Evolutionary conservation across 495 filamentous ascomycete species (phyloP).

Genomic region (Talaromyces stipitatus): DNA sequence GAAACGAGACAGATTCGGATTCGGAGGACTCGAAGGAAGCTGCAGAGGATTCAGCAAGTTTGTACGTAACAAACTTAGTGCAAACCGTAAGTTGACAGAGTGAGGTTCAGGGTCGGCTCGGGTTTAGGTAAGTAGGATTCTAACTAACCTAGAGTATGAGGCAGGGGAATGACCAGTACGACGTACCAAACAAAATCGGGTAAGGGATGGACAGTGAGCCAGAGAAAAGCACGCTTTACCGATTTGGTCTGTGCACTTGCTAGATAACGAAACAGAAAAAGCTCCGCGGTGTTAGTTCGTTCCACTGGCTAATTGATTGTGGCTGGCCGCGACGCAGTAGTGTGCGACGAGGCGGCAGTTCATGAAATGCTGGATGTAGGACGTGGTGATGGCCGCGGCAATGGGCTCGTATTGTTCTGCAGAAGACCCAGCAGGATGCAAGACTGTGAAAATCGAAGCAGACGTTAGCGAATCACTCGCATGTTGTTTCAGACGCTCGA

Average conservation of each 20-base stretch:
- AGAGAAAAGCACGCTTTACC: neutral
- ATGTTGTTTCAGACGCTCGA: neutral
- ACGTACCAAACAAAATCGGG: conserved; percentile 2
- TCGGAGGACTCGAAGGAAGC: neutral
- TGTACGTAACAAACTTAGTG: too few relatives aligned
- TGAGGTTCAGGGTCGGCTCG: neutral
- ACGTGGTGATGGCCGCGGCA: neutral
- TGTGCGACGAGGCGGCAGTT: neutral
- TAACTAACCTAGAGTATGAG: neutral
- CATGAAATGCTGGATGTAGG: neutral
- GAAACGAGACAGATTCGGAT: neutral
- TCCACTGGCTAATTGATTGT: neutral
- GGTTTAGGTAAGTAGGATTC: neutral
- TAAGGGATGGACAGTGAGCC: neutral
- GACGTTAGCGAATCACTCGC: conserved; percentile 1
- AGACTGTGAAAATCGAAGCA: neutral
- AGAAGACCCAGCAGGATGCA: neutral
- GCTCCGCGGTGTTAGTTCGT: neutral
- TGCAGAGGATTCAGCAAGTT: neutral
- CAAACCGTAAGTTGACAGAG: neutral
- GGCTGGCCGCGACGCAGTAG: neutral
- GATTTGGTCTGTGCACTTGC: neutral
- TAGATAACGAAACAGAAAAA: conserved; percentile 1
- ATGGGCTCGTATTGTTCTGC: neutral
- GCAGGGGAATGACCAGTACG: neutral